Base-by-base conservation (phyloP, 257 asterid species). In the Capsicum baccatum region DNA sequence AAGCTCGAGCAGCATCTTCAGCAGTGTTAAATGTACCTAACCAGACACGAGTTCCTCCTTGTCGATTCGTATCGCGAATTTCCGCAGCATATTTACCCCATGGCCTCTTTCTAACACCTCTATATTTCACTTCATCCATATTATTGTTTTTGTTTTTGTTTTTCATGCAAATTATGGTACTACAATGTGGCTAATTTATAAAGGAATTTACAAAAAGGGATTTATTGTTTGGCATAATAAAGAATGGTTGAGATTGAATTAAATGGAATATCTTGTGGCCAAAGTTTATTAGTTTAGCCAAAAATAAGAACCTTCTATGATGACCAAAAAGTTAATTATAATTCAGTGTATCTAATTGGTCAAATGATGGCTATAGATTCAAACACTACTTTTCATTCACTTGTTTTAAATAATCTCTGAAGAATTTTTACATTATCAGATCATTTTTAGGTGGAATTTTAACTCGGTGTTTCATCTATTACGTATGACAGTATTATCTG, bases 61-160 rank as follows among this genome's bases (percentile, higher is more conserved):
- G 91, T 10, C 4, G 87, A 81, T 33, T 26, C 0, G 90, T 84
- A 86, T 94, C 97, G 0, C 98, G 97, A 84, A 94, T 93, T 90
- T 94, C 98, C 2, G 97, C 98, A n/a, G 97, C 97, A 69, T 90
- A 94, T 54, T 94, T 94, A 16, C 97, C 98, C 97, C 95, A 94
- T 44, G 90, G 92, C 88, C 98, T 91, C 92, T 88, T 91, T n/a
- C 98, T 73, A 3, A 94, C 98, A 19, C 98, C 98, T 54, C 97
- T 70, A 6, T 91, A 94, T 87, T 89, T 92, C 12, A 92, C 84
- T 42, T 94, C 97, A 44, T 69, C 52, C n/a, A 62, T 63, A 44
- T 64, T 14, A 47, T 76, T 80, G 0, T 37, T 64, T 1, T 19
- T 10, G 50, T 64, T 14, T 55, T 76, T 80, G 0, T 37, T 64